Evolutionary conservation across 1,284 basidiomycete genomes (phyloP).

Genomic region (Papiliotrema nemorosa): DNA sequence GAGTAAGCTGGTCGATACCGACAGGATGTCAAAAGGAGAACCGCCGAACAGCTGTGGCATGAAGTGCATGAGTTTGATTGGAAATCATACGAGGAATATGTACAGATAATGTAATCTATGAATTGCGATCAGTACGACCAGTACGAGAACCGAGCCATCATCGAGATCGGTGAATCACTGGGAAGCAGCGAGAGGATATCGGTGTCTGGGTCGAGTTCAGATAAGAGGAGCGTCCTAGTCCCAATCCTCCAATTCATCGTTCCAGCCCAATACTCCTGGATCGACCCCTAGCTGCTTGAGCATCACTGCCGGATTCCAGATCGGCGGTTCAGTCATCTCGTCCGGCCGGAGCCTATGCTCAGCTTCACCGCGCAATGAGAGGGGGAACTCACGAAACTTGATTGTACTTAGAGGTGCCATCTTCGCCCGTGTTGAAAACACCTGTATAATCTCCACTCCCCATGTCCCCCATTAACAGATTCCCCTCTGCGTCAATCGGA

Average conservation of each 20-base stretch:
- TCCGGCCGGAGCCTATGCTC: too few relatives aligned
- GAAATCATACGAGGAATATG: too few relatives aligned
- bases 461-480: conserved; percentile 15
- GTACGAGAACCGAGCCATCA: too few relatives aligned
- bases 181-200: neutral
- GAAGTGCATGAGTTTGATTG: too few relatives aligned
- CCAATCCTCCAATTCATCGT: conserved; percentile 41
- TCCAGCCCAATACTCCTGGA: conserved; percentile 41
- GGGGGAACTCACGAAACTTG: neutral
- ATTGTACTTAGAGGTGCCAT: neutral
- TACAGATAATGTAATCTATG: too few relatives aligned
- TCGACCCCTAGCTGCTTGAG: conserved; percentile 37
- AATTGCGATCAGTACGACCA: too few relatives aligned
- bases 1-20: too few relatives aligned
- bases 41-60: too few relatives aligned
- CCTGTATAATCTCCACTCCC: conserved; percentile 8
- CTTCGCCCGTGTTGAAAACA: neutral
- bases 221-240: conserved; percentile 12
- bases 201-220: too few relatives aligned
- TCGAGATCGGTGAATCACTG: too few relatives aligned
- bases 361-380: neutral
- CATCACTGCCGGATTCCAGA: conserved; percentile 42
- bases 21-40: too few relatives aligned
- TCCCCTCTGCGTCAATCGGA: conserved; percentile 29
- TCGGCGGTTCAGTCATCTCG: neutral